These are phyloP conservation scores for Diplodia sapinea DNA, from an alignment of 2,329 filamentous ascomycete genomes.

Conservation along the genomic window DNA sequence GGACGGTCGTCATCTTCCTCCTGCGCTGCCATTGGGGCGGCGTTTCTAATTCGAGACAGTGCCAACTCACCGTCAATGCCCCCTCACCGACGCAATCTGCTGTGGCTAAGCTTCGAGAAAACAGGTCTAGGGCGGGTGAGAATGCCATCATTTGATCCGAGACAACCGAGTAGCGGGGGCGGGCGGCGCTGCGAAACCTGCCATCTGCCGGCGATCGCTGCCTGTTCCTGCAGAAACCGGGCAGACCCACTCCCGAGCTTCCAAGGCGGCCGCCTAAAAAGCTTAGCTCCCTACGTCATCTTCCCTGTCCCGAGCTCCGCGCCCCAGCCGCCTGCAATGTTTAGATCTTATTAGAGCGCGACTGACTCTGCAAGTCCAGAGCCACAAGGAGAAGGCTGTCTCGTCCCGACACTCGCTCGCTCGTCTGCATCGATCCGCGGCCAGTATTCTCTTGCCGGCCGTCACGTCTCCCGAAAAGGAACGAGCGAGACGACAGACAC, in stretches of 20 bases:
- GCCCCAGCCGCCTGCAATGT: constrained; percentile 3
- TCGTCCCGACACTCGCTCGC: neutral
- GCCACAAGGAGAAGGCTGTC: neutral
- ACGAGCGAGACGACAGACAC: neutral
- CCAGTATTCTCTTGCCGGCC: neutral
- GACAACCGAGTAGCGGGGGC: constrained; percentile 14
- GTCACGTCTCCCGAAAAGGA: neutral
- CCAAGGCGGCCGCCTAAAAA: constrained; percentile 23
- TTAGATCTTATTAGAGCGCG: constrained; percentile 1
- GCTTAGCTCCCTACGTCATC: constrained; percentile 19
- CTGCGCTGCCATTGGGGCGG: too few relatives aligned
- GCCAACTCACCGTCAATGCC: neutral
- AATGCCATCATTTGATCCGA: constrained; percentile 20
- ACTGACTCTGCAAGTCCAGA: neutral
- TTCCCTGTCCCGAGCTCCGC: neutral
- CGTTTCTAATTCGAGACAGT: neutral
- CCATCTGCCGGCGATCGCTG: constrained; percentile 5
- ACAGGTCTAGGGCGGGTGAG: neutral
- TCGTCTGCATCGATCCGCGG: neutral
- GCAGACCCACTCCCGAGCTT: neutral
- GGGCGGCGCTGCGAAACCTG: constrained; percentile 13
- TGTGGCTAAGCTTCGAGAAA: neutral
- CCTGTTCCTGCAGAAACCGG: constrained; percentile 18
- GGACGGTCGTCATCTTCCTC: neutral
- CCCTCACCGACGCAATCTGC: neutral